Conservation (phyloP, 2,329 filamentous ascomycete species). For the Talaromyces atroroseus region DNA sequence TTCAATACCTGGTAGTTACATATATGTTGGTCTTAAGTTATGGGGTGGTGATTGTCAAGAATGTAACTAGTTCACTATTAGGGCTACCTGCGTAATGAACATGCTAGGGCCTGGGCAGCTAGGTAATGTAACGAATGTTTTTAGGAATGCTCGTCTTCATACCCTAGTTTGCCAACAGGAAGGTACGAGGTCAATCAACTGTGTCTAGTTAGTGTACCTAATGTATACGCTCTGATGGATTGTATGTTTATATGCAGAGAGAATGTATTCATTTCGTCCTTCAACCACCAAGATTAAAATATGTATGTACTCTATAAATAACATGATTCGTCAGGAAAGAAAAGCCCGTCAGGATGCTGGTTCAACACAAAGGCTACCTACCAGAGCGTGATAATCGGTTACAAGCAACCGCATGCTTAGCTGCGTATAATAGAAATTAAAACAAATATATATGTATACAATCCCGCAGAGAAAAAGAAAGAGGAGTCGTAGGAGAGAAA, state of each 20-base stretch:
- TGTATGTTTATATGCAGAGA: background rate
- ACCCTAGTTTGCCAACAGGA: too few species aligned
- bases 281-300: conserved; percentile 9
- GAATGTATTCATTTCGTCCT: background rate
- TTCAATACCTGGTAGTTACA: too few species aligned
- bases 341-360: background rate
- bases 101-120: too few species aligned
- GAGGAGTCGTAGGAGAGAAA: background rate
- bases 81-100: background rate
- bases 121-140: background rate
- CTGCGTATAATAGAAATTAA: conserved; percentile 1
- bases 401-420: background rate
- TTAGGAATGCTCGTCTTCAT: background rate
- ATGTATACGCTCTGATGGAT: background rate
- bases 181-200: background rate
- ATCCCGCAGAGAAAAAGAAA: background rate
- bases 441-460: conserved; percentile 8
- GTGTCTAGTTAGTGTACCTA: background rate
- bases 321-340: conserved; percentile 1
- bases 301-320: conserved; percentile 11
- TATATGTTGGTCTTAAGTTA: too few species aligned
- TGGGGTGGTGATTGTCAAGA: background rate
- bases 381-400: background rate
- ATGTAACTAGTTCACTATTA: background rate
- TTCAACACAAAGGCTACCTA: background rate